Evolutionary conservation across 352 stramenopile species (phyloP), one percentile per base, ranked within the genome.

Genomic region (Phytophthora nicotianae): DNA sequence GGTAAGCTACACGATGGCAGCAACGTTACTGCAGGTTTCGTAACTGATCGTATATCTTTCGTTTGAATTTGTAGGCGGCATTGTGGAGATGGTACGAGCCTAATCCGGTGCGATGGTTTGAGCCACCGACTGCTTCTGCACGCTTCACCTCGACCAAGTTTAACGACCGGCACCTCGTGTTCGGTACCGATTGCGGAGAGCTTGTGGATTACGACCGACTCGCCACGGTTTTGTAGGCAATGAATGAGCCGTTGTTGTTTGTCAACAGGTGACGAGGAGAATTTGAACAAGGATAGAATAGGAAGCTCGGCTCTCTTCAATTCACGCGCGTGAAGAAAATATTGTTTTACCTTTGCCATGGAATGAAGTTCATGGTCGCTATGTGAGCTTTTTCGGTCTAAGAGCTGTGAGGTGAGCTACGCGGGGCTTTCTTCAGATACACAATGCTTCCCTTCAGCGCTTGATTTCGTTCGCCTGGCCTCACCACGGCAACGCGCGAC

Each of bases 1-100:
- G 72, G 85, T 93, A 76, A 40, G 50, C 21, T 16, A 0, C 20
- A 42, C 17, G 26, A 26, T 43, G 7, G 4, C 6, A 17, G 27
- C 40, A 24, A 32, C 24, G 1, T 35, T 57, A 13, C 14, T 24
- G 24, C 26, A n/a, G n/a, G n/a, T n/a, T n/a, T n/a, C n/a, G n/a
- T n/a, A n/a, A n/a, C n/a, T n/a, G n/a, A n/a, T n/a, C n/a, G n/a
- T n/a, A n/a, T 35, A 32, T 32, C 8, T 49, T n/a, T 58, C 11
- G 17, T 47, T 68, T 54, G 37, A 56, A 23, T 62, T 3, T 4
- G n/a, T 52, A 94, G 82, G 88, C 81, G 38, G 83, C 81, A 16
- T 42, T 95, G 16, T 96, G 88, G 88, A 72, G 86, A 68, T 96
- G 88, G 88, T 92, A 93, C 61, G 80, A 78, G 20, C 74, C 86